Base-by-base conservation (phyloP, 2,329 filamentous ascomycete genomes). In the Aspergillus sp. region DNA sequence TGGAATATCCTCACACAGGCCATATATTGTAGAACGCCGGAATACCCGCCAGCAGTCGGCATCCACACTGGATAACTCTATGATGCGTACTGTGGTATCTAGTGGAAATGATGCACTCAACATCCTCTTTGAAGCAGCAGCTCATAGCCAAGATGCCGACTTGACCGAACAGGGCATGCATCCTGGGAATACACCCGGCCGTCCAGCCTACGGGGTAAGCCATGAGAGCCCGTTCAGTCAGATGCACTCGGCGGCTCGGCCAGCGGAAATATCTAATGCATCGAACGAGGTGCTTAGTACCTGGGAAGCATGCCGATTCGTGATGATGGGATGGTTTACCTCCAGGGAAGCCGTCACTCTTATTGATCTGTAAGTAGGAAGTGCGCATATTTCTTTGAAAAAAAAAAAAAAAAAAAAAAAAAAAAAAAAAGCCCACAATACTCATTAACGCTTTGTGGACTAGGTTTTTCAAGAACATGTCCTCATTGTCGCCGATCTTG, bases 271-370 rank as follows among this genome's bases (percentile, higher is more conserved):
- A 11, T 73, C 71, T 1, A 46, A 69, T 31, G 67, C 62, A 11
- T 61, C 68, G 2, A 65, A 66, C 9, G 72, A 76, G 4, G 76
- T 77, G 9, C 68, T 82, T 35, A 71, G 73, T 51, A 66, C 78
- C 17, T 82, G 80, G 80, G 78, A 79, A 15, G 69, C 74, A 3
- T 81, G 79, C 63, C 77, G 81, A 0, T 84, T 83, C 62, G 80
- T 83, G 17, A 79, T 78, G 57, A 82, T 82, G 79, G 82, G 81
- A 0, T 84, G 80, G 81, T 80, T 84, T 55, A 80, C 80, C 0
- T 80, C 82, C 3, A 75, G 79, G 54, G 82, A 84, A 64, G 81
- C 81, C 9, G 75, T 84, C 1, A 80, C 77, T 1, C 82, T 82
- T 55, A 72, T 84, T 46, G 81, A 84, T 59, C 56, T 82, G 72